These are phyloP conservation scores for Leucogyrophana mollusca DNA, from an alignment of 768 basidiomycete genomes.

Conservation along the genomic window DNA sequence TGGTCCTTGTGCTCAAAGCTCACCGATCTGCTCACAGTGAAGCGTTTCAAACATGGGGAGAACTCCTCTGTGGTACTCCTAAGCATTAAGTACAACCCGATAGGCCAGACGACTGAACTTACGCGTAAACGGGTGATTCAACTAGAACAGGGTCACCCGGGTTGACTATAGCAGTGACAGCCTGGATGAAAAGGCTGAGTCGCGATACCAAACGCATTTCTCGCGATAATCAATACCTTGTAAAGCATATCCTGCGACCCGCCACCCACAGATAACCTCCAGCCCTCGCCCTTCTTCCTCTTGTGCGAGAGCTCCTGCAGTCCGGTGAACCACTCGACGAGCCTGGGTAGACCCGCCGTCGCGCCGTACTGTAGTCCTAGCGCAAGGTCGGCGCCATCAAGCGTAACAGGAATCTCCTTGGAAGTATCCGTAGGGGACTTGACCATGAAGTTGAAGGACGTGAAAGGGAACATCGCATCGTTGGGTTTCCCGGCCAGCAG, in stretches of 20 bases:
- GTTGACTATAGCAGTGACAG: slow-evolving; percentile 67
- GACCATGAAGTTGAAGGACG: slow-evolving; percentile 67
- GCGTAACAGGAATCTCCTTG: slow-evolving; percentile 47
- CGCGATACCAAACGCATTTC: slow-evolving; percentile 1
- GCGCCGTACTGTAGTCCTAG: slow-evolving; percentile 76
- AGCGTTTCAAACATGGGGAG: slow-evolving; percentile 61
- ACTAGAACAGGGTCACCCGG: slow-evolving; percentile 80
- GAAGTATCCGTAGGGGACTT: slow-evolving; percentile 45
- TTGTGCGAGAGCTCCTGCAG: slow-evolving; percentile 74
- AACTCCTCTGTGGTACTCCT: slow-evolving; percentile 66
- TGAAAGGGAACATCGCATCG: slow-evolving; percentile 87
- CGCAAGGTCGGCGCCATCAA: slow-evolving; percentile 60
- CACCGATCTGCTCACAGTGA: slow-evolving; percentile 59
- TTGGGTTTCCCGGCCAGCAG: slow-evolving; percentile 93
- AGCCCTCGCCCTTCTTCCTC: slow-evolving; percentile 59
- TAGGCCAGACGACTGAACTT: slow-evolving; percentile 18
- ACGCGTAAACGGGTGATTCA: slow-evolving; percentile 82
- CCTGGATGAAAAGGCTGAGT: slow-evolving; percentile 40
- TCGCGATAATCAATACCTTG: slow-evolving; percentile 53
- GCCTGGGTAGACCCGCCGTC: slow-evolving; percentile 63
- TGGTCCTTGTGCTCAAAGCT: slow-evolving; percentile 11
- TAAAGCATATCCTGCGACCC: slow-evolving; percentile 90
- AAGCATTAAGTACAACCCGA: neutral
- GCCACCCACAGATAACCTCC: slow-evolving; percentile 74
- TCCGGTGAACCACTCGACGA: slow-evolving; percentile 66